These are phyloP conservation scores for Obba rivulosa DNA, from an alignment of 768 basidiomycete species.

Conservation along the genomic window DNA sequence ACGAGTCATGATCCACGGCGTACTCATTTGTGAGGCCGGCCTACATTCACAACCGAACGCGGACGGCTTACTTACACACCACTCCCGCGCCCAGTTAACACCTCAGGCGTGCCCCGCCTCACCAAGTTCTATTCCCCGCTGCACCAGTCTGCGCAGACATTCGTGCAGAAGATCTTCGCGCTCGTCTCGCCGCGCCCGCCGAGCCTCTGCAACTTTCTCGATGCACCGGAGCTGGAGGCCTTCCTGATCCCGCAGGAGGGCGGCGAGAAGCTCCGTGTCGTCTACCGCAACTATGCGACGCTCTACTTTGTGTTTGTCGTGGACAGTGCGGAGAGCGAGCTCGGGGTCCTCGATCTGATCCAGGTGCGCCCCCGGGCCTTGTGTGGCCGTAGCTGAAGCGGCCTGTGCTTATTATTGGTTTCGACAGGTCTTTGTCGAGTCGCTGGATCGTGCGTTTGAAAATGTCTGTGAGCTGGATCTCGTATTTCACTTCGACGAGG, in stretches of 20 bases:
- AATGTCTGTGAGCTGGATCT: conserved; percentile 98
- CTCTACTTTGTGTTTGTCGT: conserved; percentile 97
- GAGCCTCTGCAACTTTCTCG: conserved; percentile 92
- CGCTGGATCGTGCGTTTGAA: conserved; percentile 91
- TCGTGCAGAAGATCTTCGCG: conserved; percentile 87
- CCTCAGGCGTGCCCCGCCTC: conserved; percentile 78
- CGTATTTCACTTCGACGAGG: conserved; percentile 98
- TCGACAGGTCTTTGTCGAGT: conserved; percentile 90
- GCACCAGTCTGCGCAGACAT: conserved; percentile 56
- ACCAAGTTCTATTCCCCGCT: conserved; percentile 88
- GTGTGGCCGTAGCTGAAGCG: too few species aligned
- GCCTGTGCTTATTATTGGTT: too few species aligned
- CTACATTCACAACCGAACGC: conserved; percentile 8
- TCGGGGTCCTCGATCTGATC: conserved; percentile 93
- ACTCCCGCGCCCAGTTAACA: conserved; percentile 65
- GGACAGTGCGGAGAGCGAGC: conserved; percentile 92
- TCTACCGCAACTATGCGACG: conserved; percentile 94
- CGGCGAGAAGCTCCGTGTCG: conserved; percentile 72
- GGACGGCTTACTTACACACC: conserved; percentile 10
- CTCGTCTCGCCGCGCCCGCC: conserved; percentile 78
- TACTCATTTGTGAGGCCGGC: conserved; percentile 60
- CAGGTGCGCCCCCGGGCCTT: conserved; percentile 67
- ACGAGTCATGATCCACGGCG: conserved; percentile 70
- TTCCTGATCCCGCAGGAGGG: conserved; percentile 53
- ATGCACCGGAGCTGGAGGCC: conserved; percentile 81